Evolutionary conservation across 768 basidiomycete species (phyloP).

Genomic region (Leccinum imitatum): DNA sequence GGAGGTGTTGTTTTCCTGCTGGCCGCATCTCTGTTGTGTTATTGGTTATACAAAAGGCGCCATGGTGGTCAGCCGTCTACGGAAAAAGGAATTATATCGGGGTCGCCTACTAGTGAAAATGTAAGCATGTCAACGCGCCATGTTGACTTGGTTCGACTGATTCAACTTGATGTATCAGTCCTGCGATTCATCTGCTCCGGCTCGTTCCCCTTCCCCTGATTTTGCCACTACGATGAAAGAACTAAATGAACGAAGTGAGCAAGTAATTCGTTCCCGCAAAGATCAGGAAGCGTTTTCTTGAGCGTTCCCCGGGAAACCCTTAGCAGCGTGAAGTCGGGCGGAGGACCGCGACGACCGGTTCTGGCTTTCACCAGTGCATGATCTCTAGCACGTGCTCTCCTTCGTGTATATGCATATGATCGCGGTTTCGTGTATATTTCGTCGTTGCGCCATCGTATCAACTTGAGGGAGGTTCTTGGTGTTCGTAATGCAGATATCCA

Average conservation of each 20-base stretch:
- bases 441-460: too few relatives aligned
- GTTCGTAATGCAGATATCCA: too few relatives aligned
- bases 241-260: background rate
- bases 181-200: background rate
- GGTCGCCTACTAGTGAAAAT: background rate
- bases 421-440: background rate
- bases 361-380: too few relatives aligned
- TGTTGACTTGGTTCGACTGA: background rate
- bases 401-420: background rate
- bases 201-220: background rate
- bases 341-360: too few relatives aligned
- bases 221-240: too few relatives aligned
- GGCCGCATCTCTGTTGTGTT: background rate
- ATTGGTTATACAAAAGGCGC: background rate
- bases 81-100: background rate
- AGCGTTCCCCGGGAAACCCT: background rate
- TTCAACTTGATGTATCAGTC: background rate
- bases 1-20: background rate
- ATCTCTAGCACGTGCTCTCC: background rate
- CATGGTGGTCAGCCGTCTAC: background rate
- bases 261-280: background rate
- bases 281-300: background rate
- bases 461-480: too few relatives aligned
- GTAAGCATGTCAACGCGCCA: background rate
- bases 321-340: background rate